A percentile compares a stretch with the other conserved stretches of the same genome.
Evolutionary conservation across 139 green algal species (phyloP).

Genomic region (Micromonas commoda): DNA sequence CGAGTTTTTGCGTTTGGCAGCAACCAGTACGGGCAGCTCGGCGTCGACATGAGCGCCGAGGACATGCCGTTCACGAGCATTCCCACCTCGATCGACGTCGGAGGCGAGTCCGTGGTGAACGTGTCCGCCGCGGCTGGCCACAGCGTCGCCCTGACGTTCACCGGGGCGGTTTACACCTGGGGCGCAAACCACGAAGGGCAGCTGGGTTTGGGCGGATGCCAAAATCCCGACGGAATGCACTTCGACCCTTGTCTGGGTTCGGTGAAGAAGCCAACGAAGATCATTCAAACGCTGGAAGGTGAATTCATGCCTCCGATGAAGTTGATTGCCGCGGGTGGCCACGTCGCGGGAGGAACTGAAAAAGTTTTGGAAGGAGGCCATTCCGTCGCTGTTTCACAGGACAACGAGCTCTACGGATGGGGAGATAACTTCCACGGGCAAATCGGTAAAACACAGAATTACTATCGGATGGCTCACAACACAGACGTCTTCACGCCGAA

Average conservation of each 20-base stretch:
- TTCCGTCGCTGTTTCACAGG: background rate
- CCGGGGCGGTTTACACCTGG: constrained; percentile 26
- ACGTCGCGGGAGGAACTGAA: background rate
- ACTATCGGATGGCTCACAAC: background rate
- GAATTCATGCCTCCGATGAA: constrained; percentile 6
- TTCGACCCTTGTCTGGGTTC: constrained; percentile 12
- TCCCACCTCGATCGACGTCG: background rate
- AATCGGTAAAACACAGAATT: constrained; percentile 23
- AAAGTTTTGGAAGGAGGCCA: background rate
- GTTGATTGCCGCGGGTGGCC: constrained; percentile 7
- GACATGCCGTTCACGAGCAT: background rate
- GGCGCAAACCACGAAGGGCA: constrained; percentile 31
- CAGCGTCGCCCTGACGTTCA: constrained; percentile 8
- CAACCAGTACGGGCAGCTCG: constrained; percentile 30
- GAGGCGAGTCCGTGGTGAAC: background rate
- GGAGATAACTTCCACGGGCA: constrained; percentile 34
- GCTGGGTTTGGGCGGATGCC: constrained; percentile 19
- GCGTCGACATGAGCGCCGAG: constrained; percentile 6
- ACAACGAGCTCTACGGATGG: constrained; percentile 18
- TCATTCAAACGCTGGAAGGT: background rate
- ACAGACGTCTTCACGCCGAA: constrained; percentile 11
- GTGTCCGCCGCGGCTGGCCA: background rate
- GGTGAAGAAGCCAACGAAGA: background rate
- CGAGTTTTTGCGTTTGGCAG: constrained; percentile 19
- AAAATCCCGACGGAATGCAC: background rate